Conservation (phyloP, 116 monocot genomes). For the Papilionanthe hybrid region DNA sequence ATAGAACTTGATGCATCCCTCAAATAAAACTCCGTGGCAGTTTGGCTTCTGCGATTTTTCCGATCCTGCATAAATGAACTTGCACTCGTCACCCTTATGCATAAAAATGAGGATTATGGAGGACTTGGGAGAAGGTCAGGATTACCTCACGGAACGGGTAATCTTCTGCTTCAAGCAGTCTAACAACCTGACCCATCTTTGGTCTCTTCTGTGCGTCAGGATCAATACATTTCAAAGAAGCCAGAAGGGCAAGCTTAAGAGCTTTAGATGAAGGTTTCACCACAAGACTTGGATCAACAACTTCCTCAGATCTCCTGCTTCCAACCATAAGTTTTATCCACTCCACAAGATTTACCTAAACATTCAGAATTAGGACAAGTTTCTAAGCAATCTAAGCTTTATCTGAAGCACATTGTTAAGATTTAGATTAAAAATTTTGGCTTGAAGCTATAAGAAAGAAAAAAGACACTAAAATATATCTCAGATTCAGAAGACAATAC, state of each 20-base stretch:
- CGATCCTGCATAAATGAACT: slow-evolving; percentile 4
- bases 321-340: slow-evolving; percentile 52
- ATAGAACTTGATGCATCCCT: neutral
- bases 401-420: neutral
- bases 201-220: slow-evolving; percentile 44
- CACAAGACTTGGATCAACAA: slow-evolving; percentile 34
- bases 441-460: no score
- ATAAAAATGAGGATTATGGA: neutral
- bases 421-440: neutral
- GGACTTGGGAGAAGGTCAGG: neutral
- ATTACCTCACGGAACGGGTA: slow-evolving; percentile 9
- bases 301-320: slow-evolving; percentile 40
- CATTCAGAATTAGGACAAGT: neutral
- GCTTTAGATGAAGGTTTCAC: slow-evolving; percentile 32
- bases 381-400: neutral
- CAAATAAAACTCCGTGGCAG: neutral
- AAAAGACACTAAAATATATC: neutral
- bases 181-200: slow-evolving; percentile 40
- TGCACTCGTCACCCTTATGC: neutral
- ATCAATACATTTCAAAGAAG: slow-evolving; percentile 38
- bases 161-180: slow-evolving; percentile 42
- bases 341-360: slow-evolving; percentile 46
- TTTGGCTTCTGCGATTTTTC: slow-evolving; percentile 1
- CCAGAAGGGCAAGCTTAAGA: slow-evolving; percentile 42
- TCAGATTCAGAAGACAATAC: slow-evolving; percentile 11